Base-by-base conservation (phyloP, 768 basidiomycete species). In the Melanogaster broomeanus region DNA sequence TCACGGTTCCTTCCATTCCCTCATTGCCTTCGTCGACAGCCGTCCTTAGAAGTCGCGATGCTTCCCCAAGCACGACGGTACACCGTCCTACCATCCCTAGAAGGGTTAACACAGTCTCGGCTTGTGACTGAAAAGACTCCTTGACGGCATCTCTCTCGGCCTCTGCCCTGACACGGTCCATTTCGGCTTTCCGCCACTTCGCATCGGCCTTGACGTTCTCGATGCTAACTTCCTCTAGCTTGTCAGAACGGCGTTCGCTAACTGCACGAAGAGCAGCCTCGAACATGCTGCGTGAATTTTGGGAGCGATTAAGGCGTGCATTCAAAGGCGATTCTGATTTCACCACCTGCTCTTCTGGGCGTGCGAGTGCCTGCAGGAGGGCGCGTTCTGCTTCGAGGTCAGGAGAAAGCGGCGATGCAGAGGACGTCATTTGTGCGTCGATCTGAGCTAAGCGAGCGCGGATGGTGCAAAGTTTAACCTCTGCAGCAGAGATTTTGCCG, bases 261-360 rank as follows among this genome's bases (percentile, higher is more conserved):
- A 86, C 84, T 15, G 90, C 90, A n/a, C 88, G 82, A 63, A 93
- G 79, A 33, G 88, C 90, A 15, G 89, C 91, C 42, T 91, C 89
- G 62, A 93, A 91, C 79, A 93, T 88, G 28, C 86, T 83, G 54
- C 74, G 77, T 4, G 89, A 84, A 64, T 92, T 93, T 51, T 78
- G 77, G 3, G 90, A 86, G 6, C 85, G 82, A 61, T 83, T 80
- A 25, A 90, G 64, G 49, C 84, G 79, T 46, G 72, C 66, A 52
- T 77, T 80, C 38, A 90, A 67, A 1, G 77, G 65, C 8, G 90
- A 88, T 41, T 79, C 76, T 2, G 82, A 64, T 61, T 77, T 82
- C 43, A 86, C 62, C 19, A 75, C 80, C 48, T 83, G 77, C 65
- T 93, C 90, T 64, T 93, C 90, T 1, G 88, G 82, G 6, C 65